A percentile compares a stretch with the other conserved stretches of the same genome.
These are phyloP conservation scores for Trichoderma citrinoviride DNA, from an alignment of 2,329 filamentous ascomycete species.

Conservation along the genomic window DNA sequence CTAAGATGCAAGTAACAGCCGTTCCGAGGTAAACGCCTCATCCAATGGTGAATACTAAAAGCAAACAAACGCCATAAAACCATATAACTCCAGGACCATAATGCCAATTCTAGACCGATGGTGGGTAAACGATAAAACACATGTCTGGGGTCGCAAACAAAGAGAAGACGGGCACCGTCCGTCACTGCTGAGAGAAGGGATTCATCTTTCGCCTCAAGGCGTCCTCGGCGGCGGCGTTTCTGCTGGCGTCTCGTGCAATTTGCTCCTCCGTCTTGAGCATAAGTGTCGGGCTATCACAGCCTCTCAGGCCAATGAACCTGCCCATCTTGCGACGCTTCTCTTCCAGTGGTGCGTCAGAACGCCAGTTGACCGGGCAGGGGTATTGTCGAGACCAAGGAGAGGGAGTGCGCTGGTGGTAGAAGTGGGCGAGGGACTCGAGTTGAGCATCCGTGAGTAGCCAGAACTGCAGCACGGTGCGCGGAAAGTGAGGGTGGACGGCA, in stretches of 20 bases:
- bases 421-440: constrained; percentile 66
- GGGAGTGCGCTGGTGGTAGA: constrained; percentile 69
- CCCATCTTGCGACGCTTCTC: constrained; percentile 72
- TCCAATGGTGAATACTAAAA: not conserved
- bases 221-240: constrained; percentile 45
- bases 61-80: not conserved
- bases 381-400: constrained; percentile 57
- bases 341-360: constrained; percentile 50
- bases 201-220: constrained; percentile 47
- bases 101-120: constrained; percentile 7
- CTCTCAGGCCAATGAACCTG: constrained; percentile 68
- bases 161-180: not conserved
- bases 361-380: constrained; percentile 67
- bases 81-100: constrained; percentile 4
- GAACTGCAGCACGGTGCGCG: constrained; percentile 64
- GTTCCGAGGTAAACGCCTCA: not conserved
- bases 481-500: constrained; percentile 62
- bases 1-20: constrained; percentile 17
- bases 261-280: constrained; percentile 47
- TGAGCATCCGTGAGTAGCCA: constrained; percentile 70
- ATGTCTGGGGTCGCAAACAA: not conserved
- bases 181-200: constrained; percentile 25
- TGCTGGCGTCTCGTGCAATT: constrained; percentile 43
- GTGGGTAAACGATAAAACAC: not conserved
- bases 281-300: constrained; percentile 43